phyloP scores from a whole-genome alignment of 208 protist species.

The Acanthamoeba lenticulata region DNA sequence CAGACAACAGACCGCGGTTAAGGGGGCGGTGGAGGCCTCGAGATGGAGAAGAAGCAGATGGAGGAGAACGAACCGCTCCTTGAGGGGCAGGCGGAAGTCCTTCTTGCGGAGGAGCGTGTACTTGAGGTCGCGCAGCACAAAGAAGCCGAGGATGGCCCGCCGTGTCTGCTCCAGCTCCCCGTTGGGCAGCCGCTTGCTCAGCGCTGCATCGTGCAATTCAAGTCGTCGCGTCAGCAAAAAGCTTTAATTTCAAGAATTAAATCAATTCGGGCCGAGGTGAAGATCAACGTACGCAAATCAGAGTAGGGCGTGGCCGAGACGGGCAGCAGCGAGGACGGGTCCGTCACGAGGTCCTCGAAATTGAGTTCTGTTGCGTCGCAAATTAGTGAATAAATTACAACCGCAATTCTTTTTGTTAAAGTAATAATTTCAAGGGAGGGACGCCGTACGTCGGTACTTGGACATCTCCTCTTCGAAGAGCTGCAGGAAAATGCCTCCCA shows the following conservation, averaged over 20 bases:
- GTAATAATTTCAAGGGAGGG: neutral
- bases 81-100: neutral
- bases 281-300: neutral
- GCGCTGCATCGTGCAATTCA: too few species aligned
- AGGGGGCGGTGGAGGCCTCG: neutral
- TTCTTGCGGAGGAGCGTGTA: slow-evolving; percentile 18
- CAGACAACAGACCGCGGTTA: neutral
- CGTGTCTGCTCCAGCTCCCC: neutral
- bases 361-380: neutral
- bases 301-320: neutral
- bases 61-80: neutral
- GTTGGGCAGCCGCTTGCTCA: slow-evolving; percentile 35
- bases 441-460: neutral
- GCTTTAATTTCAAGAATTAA: too few species aligned
- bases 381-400: neutral
- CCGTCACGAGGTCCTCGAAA: neutral
- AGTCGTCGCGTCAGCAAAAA: too few species aligned
- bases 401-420: neutral
- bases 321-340: neutral
- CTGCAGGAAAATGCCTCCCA: slow-evolving; percentile 37
- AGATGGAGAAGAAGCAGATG: neutral
- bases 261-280: neutral
- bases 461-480: slow-evolving; percentile 19
- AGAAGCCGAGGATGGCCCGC: neutral
- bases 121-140: neutral